Conservation (phyloP, 2,329 filamentous ascomycete species). For the Trichoderma afroharzianum region DNA sequence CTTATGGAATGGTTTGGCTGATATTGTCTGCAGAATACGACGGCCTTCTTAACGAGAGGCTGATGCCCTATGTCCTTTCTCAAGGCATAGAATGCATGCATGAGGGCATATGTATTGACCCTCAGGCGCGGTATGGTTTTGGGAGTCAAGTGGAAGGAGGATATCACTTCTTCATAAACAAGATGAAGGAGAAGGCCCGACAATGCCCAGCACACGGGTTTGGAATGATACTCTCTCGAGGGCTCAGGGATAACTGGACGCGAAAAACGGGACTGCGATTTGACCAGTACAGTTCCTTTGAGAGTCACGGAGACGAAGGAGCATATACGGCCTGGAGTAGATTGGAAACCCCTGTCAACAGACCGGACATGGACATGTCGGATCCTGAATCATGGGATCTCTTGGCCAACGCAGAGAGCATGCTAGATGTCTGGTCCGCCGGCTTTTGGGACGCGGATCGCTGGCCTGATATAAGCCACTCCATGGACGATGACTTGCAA, state of each 20-base stretch:
- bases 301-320: not conserved
- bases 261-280: not conserved
- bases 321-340: not conserved
- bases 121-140: not conserved
- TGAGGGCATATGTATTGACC: constrained; percentile 1
- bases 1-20: not conserved
- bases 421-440: constrained; percentile 17
- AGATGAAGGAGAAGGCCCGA: not conserved
- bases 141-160: not conserved
- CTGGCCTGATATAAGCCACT: constrained; percentile 1
- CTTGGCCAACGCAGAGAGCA: constrained; percentile 7
- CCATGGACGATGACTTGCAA: not conserved
- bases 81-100: constrained; percentile 16
- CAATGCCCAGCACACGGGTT: not conserved
- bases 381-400: not conserved
- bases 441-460: constrained; percentile 18
- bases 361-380: not conserved
- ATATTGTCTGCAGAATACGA: not conserved
- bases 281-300: constrained; percentile 16
- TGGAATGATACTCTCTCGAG: constrained; percentile 18
- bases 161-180: not conserved
- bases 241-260: constrained; percentile 12
- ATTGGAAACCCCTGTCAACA: not conserved
- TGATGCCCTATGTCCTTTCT: constrained; percentile 15
- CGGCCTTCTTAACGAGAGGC: not conserved